Base-by-base conservation (phyloP, 1,139 yeast species). In the Suhomyces bribrorum region DNA sequence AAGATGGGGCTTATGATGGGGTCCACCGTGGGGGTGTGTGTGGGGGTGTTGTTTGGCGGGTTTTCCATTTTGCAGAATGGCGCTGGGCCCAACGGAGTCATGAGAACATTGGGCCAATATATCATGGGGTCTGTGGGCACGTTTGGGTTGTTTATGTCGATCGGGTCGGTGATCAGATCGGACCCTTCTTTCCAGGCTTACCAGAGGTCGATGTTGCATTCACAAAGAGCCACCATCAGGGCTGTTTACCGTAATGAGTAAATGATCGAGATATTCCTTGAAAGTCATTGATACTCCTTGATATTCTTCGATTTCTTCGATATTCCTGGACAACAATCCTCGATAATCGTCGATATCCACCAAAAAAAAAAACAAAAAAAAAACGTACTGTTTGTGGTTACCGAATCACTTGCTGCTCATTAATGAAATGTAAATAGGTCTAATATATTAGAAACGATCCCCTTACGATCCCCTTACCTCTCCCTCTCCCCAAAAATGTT, bases 1-100 rank as follows among this genome's bases (percentile, higher is more conserved):
- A 92, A 92, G 69, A 94, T 92, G 97, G 98, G 98, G 40, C 84
- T 90, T 47, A 71, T 90, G 69, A 94, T 92, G 97, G 98, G 98
- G 41, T 72, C 92, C 34, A 83, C 96, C 17, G 97, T 89, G 23
- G 98, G 98, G 44, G 95, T 90, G 14, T 94, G 95, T 59, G 90
- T 92, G 31, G 98, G 98, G 44, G 86, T 92, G 37, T 71, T 92
- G 51, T 92, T 92, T 60, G 97, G 97, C 46, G 95, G 96, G 18
- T 83, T 87, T 57, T 85, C 97, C 44, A 86, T 94, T 47, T 67
- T 88, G 53, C 94, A 90, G 44, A 83, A 86, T 50, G 99, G 99
- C 12, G 90, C 96, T 13, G 99, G 98, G n/a, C 97, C 98, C 37
- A 86, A 88, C 57, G 99, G 99, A 40, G 88, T 88, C 44, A 85